Evolutionary conservation across 139 green algal species (phyloP).

Genomic region (Limnomonas spitsbergensis): DNA sequence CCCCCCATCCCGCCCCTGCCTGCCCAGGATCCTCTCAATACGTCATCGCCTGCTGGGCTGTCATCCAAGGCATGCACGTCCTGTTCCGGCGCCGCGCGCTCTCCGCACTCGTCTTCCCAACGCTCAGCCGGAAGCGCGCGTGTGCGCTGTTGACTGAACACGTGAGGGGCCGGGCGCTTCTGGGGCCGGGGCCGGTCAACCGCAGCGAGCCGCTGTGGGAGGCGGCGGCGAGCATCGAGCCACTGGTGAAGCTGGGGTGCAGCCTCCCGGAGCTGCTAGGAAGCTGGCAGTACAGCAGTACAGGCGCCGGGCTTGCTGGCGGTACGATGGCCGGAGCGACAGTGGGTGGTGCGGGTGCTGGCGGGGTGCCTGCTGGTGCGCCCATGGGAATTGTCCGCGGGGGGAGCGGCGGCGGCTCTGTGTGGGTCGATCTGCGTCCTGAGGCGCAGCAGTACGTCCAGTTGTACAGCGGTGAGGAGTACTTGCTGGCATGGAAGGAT

Average conservation of each 20-base stretch:
- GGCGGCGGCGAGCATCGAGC: not conserved
- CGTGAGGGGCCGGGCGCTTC: constrained; percentile 31
- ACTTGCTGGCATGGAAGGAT: constrained; percentile 56
- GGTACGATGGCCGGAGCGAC: not conserved
- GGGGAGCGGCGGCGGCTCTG: not conserved
- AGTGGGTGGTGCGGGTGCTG: not conserved
- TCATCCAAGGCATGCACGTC: constrained; percentile 61
- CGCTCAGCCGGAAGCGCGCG: constrained; percentile 65
- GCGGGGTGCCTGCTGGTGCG: not conserved
- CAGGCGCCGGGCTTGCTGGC: not conserved
- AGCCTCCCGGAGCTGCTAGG: constrained; percentile 23
- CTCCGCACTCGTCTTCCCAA: constrained; percentile 49
- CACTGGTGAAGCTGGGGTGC: constrained; percentile 33
- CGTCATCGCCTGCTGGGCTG: constrained; percentile 57
- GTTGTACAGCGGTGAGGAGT: constrained; percentile 49
- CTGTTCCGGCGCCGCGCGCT: constrained; percentile 58
- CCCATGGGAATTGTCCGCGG: not conserved
- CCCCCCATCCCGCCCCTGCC: too few species aligned
- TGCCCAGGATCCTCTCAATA: constrained; percentile 27
- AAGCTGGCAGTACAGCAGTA: not conserved
- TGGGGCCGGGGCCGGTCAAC: constrained; percentile 31
- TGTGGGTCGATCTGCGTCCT: not conserved
- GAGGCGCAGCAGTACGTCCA: not conserved
- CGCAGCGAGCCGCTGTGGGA: constrained; percentile 36
- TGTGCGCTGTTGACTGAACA: constrained; percentile 31